Evolutionary conservation across 805 yeast genomes (phyloP).

Genomic region (Teunomyces barrocoloradensis): DNA sequence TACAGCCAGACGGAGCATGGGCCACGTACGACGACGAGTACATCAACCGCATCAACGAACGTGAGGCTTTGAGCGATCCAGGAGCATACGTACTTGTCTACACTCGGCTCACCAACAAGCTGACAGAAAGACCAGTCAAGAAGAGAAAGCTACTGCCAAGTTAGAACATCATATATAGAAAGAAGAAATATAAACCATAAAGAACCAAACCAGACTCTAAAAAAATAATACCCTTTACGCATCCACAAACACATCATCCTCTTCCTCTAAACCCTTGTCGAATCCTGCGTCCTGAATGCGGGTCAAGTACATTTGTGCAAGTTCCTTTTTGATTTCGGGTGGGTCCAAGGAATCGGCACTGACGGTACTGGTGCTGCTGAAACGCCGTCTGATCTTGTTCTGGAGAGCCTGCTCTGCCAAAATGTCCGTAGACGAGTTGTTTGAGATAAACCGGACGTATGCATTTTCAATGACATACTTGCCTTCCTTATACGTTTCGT

Average conservation of each 20-base stretch:
- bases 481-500: conserved; percentile 43
- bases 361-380: conserved; percentile 13
- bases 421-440: conserved; percentile 31
- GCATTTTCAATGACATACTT: conserved; percentile 42
- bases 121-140: conserved; percentile 1
- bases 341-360: conserved; percentile 8
- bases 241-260: conserved; percentile 11
- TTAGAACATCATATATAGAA: background rate
- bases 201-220: background rate
- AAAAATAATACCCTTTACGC: conserved; percentile 3
- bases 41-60: conserved; percentile 68
- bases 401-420: conserved; percentile 32
- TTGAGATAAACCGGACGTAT: conserved; percentile 33
- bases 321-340: conserved; percentile 1
- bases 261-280: conserved; percentile 16
- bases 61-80: conserved; percentile 74
- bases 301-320: conserved; percentile 9
- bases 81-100: conserved; percentile 89
- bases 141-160: conserved; percentile 6
- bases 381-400: conserved; percentile 19
- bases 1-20: conserved; percentile 93
- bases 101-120: conserved; percentile 66
- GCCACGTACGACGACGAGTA: conserved; percentile 92
- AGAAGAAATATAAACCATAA: background rate
- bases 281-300: conserved; percentile 10